These are phyloP conservation scores for Lasiosphaeris hirsuta DNA, from an alignment of 495 filamentous ascomycete species.

Conservation along the genomic window DNA sequence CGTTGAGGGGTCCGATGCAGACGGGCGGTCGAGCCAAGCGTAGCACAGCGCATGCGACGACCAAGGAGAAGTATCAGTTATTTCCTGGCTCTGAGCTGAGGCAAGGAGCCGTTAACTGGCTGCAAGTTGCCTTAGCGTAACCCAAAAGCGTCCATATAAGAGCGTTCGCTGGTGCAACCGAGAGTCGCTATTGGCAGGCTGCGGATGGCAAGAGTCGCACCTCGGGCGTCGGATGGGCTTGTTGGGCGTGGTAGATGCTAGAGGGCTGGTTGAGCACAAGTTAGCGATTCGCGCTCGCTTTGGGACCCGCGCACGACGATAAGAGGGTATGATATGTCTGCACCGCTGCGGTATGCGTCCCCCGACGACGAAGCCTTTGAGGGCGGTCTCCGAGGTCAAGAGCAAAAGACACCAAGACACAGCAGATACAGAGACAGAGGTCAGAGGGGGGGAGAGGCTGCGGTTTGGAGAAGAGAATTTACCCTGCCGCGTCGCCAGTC, in stretches of 20 bases:
- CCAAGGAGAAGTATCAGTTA: conserved; percentile 3
- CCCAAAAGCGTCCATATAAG: conserved; percentile 27
- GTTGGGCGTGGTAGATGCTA: conserved; percentile 1
- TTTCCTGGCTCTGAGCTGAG: conserved; percentile 12
- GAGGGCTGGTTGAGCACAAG: background rate
- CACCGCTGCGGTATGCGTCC: conserved; percentile 5
- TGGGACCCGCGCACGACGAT: background rate
- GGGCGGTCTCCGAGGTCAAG: too few species aligned
- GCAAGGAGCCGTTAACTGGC: conserved; percentile 26
- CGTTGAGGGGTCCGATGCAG: background rate
- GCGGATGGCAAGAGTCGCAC: conserved; percentile 10
- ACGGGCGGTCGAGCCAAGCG: background rate
- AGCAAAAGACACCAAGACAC: too few species aligned
- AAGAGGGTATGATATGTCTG: background rate
- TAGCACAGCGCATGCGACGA: conserved; percentile 5
- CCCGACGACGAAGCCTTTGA: background rate
- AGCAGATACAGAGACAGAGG: too few species aligned
- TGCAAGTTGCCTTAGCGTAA: conserved; percentile 26
- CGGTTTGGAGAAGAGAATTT: too few species aligned
- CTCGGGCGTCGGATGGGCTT: background rate
- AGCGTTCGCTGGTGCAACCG: conserved; percentile 5
- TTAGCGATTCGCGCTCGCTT: background rate
- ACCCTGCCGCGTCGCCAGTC: too few species aligned
- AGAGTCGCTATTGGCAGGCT: background rate
- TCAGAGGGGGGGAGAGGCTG: too few species aligned